These are phyloP conservation scores for Gryganskiella cystojenkinii DNA, from an alignment of 192 early-diverging fungal species.

Conservation along the genomic window DNA sequence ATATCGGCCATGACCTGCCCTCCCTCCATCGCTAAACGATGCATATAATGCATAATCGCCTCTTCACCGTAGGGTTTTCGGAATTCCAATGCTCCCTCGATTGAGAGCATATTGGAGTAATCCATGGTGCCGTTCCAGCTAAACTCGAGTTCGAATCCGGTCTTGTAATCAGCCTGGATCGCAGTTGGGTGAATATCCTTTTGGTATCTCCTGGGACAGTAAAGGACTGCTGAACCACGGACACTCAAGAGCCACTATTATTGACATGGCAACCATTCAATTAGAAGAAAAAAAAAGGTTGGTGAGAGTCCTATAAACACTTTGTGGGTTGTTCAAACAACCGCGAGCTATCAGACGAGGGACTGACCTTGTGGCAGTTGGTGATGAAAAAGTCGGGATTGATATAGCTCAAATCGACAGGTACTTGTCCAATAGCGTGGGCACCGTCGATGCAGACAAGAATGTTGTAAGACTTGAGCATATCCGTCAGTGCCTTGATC, in stretches of 20 bases:
- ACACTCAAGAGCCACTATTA: conserved; percentile 66
- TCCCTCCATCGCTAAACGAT: conserved; percentile 64
- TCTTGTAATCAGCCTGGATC: conserved; percentile 56
- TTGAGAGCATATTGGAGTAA: conserved; percentile 37
- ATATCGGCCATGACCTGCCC: conserved; percentile 65
- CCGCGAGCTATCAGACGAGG: not conserved
- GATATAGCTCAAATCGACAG: conserved; percentile 62
- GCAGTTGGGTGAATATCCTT: conserved; percentile 55
- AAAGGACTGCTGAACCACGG: conserved; percentile 64
- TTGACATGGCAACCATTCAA: not conserved
- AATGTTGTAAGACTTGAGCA: conserved; percentile 59
- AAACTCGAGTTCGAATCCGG: conserved; percentile 58
- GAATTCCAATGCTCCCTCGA: conserved; percentile 61
- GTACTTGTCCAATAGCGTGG: conserved; percentile 76
- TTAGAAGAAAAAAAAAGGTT: not conserved
- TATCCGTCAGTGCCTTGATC: conserved; percentile 52
- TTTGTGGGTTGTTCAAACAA: too few relatives aligned
- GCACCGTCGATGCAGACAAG: conserved; percentile 72
- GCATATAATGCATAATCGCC: conserved; percentile 62
- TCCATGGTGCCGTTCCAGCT: conserved; percentile 63
- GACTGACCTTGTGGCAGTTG: conserved; percentile 67
- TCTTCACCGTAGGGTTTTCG: conserved; percentile 64
- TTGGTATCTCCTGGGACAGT: conserved; percentile 59
- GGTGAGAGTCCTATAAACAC: not conserved
- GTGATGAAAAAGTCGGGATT: conserved; percentile 75